phyloP scores from a whole-genome alignment of 116 monocot species.

The Papilionanthe hybrid region DNA sequence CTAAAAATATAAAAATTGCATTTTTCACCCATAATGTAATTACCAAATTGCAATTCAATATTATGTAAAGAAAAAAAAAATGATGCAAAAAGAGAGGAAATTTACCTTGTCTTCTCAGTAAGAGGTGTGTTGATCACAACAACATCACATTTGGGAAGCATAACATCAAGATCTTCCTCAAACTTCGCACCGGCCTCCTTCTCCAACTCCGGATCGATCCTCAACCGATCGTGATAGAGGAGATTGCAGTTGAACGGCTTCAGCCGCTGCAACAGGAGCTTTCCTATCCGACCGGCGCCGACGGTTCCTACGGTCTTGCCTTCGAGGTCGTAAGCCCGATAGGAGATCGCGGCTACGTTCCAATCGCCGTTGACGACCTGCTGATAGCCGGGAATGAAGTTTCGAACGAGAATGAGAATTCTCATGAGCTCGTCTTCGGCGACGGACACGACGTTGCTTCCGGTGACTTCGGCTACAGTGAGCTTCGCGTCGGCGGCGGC shows the following conservation, averaged over 20 bases:
- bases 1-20: slow-evolving; percentile 28
- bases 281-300: slow-evolving; percentile 88
- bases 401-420: slow-evolving; percentile 82
- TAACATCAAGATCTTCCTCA: slow-evolving; percentile 88
- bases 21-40: not conserved
- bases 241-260: slow-evolving; percentile 94
- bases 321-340: slow-evolving; percentile 90
- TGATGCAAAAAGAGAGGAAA: not conserved
- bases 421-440: slow-evolving; percentile 98
- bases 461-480: slow-evolving; percentile 94
- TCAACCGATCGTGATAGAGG: slow-evolving; percentile 74
- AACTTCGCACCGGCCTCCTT: slow-evolving; percentile 73
- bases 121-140: slow-evolving; percentile 83
- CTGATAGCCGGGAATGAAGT: slow-evolving; percentile 84
- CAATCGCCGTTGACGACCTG: slow-evolving; percentile 88
- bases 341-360: slow-evolving; percentile 83
- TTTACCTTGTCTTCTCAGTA: slow-evolving; percentile 86
- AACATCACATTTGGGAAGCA: slow-evolving; percentile 93
- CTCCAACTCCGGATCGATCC: slow-evolving; percentile 72
- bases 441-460: slow-evolving; percentile 93
- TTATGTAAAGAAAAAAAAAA: no score
- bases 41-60: not conserved
- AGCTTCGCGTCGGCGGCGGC: slow-evolving; percentile 80
- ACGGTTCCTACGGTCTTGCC: slow-evolving; percentile 94
- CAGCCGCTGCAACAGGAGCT: slow-evolving; percentile 74